A percentile compares a stretch with the other conserved stretches of the same genome.
These are phyloP conservation scores for Flaveria trinervia DNA, from an alignment of 129 eudicot species.

Conservation along the genomic window DNA sequence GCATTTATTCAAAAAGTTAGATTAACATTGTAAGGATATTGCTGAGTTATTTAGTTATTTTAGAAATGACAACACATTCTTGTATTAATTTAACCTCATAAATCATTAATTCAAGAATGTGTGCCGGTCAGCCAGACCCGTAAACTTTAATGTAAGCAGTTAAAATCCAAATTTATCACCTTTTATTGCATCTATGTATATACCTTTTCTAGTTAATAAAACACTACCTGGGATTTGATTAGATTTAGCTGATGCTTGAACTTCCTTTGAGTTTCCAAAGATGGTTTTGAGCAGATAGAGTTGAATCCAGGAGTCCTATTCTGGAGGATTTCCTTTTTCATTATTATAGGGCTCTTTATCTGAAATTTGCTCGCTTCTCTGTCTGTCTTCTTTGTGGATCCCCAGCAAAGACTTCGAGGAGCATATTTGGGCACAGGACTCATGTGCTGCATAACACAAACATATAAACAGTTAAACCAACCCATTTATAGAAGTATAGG, in stretches of 20 bases:
- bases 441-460: slow-evolving; percentile 24
- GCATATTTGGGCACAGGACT: slow-evolving; percentile 3
- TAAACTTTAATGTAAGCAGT: background rate
- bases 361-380: slow-evolving; percentile 21
- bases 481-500: background rate
- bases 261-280: slow-evolving; percentile 26
- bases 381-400: slow-evolving; percentile 11
- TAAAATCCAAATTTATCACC: slow-evolving; percentile 1
- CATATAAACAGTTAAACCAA: background rate
- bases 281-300: slow-evolving; percentile 24
- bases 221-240: slow-evolving; percentile 36
- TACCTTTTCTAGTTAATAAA: background rate
- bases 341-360: slow-evolving; percentile 19
- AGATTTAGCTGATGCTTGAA: slow-evolving; percentile 23
- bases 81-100: too few species aligned
- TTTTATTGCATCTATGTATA: slow-evolving; percentile 3
- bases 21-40: background rate
- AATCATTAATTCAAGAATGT: background rate
- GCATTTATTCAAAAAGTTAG: slow-evolving; percentile 3
- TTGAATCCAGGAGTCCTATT: slow-evolving; percentile 22
- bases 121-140: background rate
- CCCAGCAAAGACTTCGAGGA: slow-evolving; percentile 9
- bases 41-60: background rate
- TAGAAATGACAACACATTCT: background rate
- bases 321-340: slow-evolving; percentile 11